These are phyloP conservation scores for Orbilia javanica DNA, from an alignment of 2,329 filamentous ascomycete genomes.

Conservation along the genomic window DNA sequence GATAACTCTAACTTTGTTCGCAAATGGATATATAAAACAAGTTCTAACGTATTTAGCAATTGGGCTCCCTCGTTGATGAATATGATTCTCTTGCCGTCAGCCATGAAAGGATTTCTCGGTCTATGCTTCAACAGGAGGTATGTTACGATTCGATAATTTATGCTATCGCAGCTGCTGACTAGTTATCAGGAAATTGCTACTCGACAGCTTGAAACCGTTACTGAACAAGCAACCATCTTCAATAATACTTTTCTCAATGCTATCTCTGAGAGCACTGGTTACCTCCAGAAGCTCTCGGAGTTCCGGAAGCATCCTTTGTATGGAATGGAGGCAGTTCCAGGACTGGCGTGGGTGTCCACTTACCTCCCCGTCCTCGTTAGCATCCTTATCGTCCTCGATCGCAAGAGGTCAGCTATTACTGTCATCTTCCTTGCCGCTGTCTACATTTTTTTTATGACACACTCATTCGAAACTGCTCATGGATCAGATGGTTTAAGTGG, in stretches of 20 bases:
- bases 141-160: background rate
- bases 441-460: constrained; percentile 18
- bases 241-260: constrained; percentile 40
- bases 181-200: constrained; percentile 17
- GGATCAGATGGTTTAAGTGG: background rate
- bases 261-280: constrained; percentile 18
- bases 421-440: constrained; percentile 8
- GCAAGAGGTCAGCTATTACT: constrained; percentile 36
- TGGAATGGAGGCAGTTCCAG: background rate
- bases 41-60: background rate
- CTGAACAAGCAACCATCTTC: constrained; percentile 6
- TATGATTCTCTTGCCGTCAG: constrained; percentile 27
- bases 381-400: constrained; percentile 41
- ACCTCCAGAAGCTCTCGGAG: constrained; percentile 20
- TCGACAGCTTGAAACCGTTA: constrained; percentile 16
- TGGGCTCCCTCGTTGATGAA: constrained; percentile 6
- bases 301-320: background rate
- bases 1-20: background rate
- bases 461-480: background rate
- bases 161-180: background rate
- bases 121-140: constrained; percentile 34
- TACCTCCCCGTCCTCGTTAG: constrained; percentile 48
- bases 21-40: background rate
- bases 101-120: constrained; percentile 15
- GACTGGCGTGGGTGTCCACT: background rate